Evolutionary conservation across 1,284 basidiomycete genomes (phyloP), one percentile per base, ranked within the genome.

Genomic region (Ustilago bromivora): DNA sequence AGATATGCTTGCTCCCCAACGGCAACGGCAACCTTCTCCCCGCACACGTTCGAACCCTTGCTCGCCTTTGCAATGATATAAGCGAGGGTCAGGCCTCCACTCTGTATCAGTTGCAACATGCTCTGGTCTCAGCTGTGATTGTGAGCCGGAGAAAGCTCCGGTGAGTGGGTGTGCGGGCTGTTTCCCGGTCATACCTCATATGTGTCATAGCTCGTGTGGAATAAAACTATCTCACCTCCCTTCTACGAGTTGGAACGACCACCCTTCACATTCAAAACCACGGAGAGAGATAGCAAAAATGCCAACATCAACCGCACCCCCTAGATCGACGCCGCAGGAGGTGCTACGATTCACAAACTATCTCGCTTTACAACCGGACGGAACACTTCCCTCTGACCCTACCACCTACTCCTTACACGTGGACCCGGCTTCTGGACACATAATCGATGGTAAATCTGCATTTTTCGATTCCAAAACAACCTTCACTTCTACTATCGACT

Each of bases 281-380:
- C n/a, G 35, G 28, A n/a, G n/a, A 2, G 32, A 10, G n/a, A 2
- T 15, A 38, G 28, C 35, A 51, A 59, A 19, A 12, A 59, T 38
- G 52, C 51, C 52, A 62, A 35, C 34, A 28, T 55, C 61, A 15
- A 46, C 32, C 11, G 35, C 31, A 10, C 63, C 53, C 41, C 43
- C 63, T 28, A 3, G 23, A 34, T 36, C 57, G 1, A 34, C 60
- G 7, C 23, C 32, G 9, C 19, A 38, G 31, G 28, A 51, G 40
- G 57, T 71, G 36, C 23, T 71, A 13, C 68, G 65, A 10, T 72
- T 76, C 51, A 71, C 68, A 15, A 76, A 76, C 63, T 76, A 69
- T 51, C 70, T 53, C n/a, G 69, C 74, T 7, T 57, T 76, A 4
- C 62, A 60, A 2, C 74, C 74, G 3, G 69, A 68, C 49, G 70